Evolutionary conservation across 148 eudicot genomes (phyloP).

Genomic region (Camellia japonica): DNA sequence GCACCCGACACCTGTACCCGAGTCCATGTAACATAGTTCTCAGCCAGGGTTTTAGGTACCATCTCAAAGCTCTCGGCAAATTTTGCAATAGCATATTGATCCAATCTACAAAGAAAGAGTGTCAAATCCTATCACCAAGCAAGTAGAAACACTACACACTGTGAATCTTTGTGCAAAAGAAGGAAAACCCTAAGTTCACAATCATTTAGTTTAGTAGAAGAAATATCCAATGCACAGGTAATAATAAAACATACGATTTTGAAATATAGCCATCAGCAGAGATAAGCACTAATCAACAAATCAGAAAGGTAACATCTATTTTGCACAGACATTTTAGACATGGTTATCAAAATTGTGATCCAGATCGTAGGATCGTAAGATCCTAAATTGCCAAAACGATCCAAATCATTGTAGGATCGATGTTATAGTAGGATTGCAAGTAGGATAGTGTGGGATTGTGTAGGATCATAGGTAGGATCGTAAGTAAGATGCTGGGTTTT

Average conservation of each 20-base stretch:
- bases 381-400: no score
- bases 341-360: no score
- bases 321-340: not conserved
- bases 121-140: not conserved
- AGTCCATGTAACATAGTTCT: no score
- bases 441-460: no score
- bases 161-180: not conserved
- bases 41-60: slow-evolving; percentile 85
- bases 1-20: no score
- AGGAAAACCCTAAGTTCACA: not conserved
- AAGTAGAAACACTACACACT: not conserved
- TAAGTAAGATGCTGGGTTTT: no score
- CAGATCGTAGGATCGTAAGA: no score
- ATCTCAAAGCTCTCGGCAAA: slow-evolving; percentile 97
- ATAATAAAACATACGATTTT: not conserved
- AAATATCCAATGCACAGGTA: not conserved
- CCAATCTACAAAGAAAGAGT: slow-evolving; percentile 54
- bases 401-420: no score
- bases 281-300: not conserved
- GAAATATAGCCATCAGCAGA: not conserved
- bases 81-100: slow-evolving; percentile 90
- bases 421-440: no score
- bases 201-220: not conserved
- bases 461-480: no score
- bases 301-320: not conserved